Evolutionary conservation across 106 monocot species (phyloP).

Genomic region (Alisma plantagoaquatica): DNA sequence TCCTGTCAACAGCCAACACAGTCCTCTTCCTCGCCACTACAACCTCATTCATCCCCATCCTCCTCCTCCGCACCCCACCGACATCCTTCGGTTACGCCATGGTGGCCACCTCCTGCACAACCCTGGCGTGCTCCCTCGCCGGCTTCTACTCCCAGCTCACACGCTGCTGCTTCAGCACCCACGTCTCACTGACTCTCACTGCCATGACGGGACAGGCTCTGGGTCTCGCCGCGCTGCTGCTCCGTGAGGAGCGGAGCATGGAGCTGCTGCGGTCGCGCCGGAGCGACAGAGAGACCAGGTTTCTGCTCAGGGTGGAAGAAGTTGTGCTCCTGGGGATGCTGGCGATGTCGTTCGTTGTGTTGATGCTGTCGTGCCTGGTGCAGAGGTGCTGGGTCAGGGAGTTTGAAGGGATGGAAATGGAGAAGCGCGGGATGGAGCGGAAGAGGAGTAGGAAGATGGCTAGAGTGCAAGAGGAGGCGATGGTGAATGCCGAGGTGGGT

Average conservation of each 20-base stretch:
- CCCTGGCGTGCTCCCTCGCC: slow-evolving; percentile 33
- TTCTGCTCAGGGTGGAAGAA: slow-evolving; percentile 29
- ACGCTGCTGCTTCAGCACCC: slow-evolving; percentile 31
- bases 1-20: slow-evolving; percentile 29
- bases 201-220: slow-evolving; percentile 36
- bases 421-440: slow-evolving; percentile 22
- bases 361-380: slow-evolving; percentile 35
- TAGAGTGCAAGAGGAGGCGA: slow-evolving; percentile 40
- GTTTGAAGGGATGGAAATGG: slow-evolving; percentile 33
- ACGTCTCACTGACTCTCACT: slow-evolving; percentile 24
- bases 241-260: slow-evolving; percentile 30
- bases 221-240: slow-evolving; percentile 40
- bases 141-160: slow-evolving; percentile 42
- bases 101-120: slow-evolving; percentile 19
- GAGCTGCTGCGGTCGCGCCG: slow-evolving; percentile 20
- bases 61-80: slow-evolving; percentile 31
- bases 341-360: slow-evolving; percentile 17
- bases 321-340: slow-evolving; percentile 42
- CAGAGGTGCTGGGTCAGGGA: slow-evolving; percentile 46
- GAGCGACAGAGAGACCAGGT: slow-evolving; percentile 20
- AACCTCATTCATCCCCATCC: slow-evolving; percentile 38
- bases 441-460: slow-evolving; percentile 41
- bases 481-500: slow-evolving; percentile 19
- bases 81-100: slow-evolving; percentile 44
- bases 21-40: slow-evolving; percentile 41